Evolutionary conservation across 441 rosid genomes (phyloP), one percentile per base, ranked within the genome.

Genomic region (Erodium moschatum): DNA sequence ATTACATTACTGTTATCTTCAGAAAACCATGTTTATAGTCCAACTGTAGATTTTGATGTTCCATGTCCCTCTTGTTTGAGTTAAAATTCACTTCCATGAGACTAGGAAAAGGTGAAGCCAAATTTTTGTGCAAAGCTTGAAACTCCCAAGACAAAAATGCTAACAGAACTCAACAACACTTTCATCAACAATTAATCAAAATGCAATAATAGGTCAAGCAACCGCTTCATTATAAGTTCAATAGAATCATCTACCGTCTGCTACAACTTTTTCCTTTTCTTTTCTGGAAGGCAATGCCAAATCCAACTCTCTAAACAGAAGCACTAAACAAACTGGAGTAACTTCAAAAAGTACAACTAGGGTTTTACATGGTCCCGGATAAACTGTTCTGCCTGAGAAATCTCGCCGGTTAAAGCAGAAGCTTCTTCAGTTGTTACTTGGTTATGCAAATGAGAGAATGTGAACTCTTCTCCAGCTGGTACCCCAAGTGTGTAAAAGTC

Each of bases 341-440:
- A 2, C 8, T 0, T 33, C 0, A 21, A 9, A 61, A 61, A 19
- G 33, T 61, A 8, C 15, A 61, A 1, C 79, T 85, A 93, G 54
- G 88, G 81, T 79, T 84, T 88, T 58, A 91, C 91, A 69, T 79
- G 78, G 69, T 87, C 92, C 74, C 93, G 79, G 69, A 93, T 89
- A 65, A 93, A 91, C 75, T 78, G 85, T 68, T 86, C 95, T 70
- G 89, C 85, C 70, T 81, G 83, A 50, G 84, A 75, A 56, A 81
- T 76, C 21, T 91, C 87, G 0, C 98, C 87, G 0, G 85, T 86
- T 83, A 87, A 78, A 67, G 88, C 96, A 61, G 97, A 89, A 64
- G 90, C 84, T 67, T 91, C 98, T 4, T 81, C 90, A 21, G 86
- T 71, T 0, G 90, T 84, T 69, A 93, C 89, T 75, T 74, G 82